These are phyloP conservation scores for Dioscorea zingiberensis DNA, from an alignment of 106 monocot species.

Conservation along the genomic window DNA sequence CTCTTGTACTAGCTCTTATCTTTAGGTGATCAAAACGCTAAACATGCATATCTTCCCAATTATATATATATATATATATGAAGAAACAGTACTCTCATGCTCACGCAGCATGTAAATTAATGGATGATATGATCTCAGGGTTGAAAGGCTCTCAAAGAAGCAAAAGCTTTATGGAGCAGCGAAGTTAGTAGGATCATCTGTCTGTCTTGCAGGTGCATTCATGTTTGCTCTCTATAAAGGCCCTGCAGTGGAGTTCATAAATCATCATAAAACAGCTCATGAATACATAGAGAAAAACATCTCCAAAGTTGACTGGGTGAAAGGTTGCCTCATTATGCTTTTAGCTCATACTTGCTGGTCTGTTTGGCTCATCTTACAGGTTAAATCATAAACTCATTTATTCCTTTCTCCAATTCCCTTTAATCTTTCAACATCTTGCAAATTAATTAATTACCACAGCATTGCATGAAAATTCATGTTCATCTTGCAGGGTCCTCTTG, in stretches of 20 bases:
- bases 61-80: no score
- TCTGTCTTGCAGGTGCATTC: not conserved
- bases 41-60: no score
- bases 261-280: not conserved
- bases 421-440: no score
- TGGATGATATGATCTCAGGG: not conserved
- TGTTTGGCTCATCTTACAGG: not conserved
- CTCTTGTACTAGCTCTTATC: not conserved
- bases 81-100: not conserved
- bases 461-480: no score
- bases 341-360: not conserved
- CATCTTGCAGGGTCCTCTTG: not conserved
- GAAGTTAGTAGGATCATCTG: not conserved
- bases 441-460: no score
- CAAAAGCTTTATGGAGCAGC: not conserved
- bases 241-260: not conserved
- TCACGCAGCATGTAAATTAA: not conserved
- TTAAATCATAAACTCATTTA: no score
- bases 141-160: not conserved
- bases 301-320: not conserved
- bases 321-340: not conserved
- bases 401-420: no score
- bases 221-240: slow-evolving; percentile 1
- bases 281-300: not conserved
- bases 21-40: not conserved